Evolutionary conservation across 768 basidiomycete genomes (phyloP).

Genomic region (Exidia glandulosa): DNA sequence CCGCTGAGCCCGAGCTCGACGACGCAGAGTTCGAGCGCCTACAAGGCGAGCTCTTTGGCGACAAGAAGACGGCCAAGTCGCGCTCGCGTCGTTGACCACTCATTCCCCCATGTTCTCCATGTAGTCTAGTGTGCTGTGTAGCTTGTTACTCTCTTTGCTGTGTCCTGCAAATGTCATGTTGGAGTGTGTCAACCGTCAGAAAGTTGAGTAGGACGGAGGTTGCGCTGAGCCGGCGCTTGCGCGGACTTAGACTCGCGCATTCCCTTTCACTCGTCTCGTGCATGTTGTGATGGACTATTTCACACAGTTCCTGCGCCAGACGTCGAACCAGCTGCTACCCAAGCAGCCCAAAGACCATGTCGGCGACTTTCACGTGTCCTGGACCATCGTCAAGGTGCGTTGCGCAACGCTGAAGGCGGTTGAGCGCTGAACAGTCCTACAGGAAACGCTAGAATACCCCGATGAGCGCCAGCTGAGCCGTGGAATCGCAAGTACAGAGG

Average conservation of each 20-base stretch:
- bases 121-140: too few relatives aligned
- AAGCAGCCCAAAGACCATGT: conserved; percentile 55
- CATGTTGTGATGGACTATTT: conserved; percentile 96
- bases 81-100: neutral
- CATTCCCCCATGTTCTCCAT: too few relatives aligned
- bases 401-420: neutral
- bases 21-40: conserved; percentile 55
- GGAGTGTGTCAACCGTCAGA: too few relatives aligned
- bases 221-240: too few relatives aligned
- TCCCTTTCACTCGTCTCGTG: neutral
- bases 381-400: conserved; percentile 60
- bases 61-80: conserved; percentile 24
- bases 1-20: conserved; percentile 43
- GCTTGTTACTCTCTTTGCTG: too few relatives aligned
- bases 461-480: conserved; percentile 79
- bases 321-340: conserved; percentile 30
- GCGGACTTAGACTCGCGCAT: neutral
- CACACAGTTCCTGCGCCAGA: conserved; percentile 55
- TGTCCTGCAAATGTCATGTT: too few relatives aligned
- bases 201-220: too few relatives aligned
- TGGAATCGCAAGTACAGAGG: conserved; percentile 74
- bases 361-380: conserved; percentile 65
- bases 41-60: conserved; percentile 44
- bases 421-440: too few relatives aligned
- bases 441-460: conserved; percentile 78